phyloP scores from a whole-genome alignment of 2,329 filamentous ascomycete species.

The Fusarium sp. region DNA sequence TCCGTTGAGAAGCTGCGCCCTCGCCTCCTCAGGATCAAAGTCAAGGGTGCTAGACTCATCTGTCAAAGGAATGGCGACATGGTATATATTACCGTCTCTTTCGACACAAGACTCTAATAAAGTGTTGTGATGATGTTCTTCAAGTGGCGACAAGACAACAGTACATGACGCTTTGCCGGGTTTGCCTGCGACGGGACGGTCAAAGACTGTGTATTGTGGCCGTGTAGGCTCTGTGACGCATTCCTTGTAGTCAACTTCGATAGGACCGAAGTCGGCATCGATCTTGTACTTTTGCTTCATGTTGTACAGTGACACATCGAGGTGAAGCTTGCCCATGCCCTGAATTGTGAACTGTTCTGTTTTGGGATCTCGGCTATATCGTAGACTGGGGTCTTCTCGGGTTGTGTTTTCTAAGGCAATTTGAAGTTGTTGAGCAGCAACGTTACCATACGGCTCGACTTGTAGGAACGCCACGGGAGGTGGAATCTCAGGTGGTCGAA shows the following conservation, averaged over 20 bases:
- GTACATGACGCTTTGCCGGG: constrained; percentile 81
- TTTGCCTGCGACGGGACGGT: constrained; percentile 84
- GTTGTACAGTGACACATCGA: constrained; percentile 91
- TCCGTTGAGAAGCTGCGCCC: constrained; percentile 78
- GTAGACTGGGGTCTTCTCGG: constrained; percentile 91
- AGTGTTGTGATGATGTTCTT: constrained; percentile 53
- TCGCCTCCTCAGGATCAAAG: constrained; percentile 63
- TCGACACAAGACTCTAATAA: constrained; percentile 59
- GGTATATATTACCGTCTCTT: constrained; percentile 77
- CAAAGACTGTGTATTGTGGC: constrained; percentile 73
- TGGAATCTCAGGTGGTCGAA: constrained; percentile 88
- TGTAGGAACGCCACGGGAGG: constrained; percentile 97
- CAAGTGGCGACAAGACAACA: constrained; percentile 73
- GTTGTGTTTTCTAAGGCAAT: constrained; percentile 81
- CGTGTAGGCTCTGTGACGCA: constrained; percentile 70
- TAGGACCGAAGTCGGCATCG: constrained; percentile 86
- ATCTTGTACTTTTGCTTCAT: constrained; percentile 90
- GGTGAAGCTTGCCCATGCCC: constrained; percentile 95
- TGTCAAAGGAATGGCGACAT: constrained; percentile 65
- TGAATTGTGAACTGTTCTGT: constrained; percentile 93
- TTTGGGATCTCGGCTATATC: constrained; percentile 86
- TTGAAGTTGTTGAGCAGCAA: constrained; percentile 83
- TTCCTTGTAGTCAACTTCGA: constrained; percentile 96
- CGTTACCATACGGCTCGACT: constrained; percentile 81
- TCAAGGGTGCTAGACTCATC: constrained; percentile 61